A percentile compares a stretch with the other conserved stretches of the same genome.
phyloP scores from a whole-genome alignment of 1,139 yeast species.

The Debaryomycetaceae sp. region DNA sequence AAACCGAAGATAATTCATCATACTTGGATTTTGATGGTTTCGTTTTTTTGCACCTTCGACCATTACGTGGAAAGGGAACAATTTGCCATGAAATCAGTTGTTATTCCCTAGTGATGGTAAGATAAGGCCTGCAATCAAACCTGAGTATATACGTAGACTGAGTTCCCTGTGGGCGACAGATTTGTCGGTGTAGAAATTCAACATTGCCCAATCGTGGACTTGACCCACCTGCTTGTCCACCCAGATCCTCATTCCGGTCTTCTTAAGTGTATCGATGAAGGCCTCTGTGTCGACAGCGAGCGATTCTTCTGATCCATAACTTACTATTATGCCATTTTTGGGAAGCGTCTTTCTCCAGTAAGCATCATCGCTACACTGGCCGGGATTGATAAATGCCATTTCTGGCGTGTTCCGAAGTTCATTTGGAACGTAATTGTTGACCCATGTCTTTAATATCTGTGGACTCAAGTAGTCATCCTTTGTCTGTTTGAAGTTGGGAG shows the following conservation, averaged over 20 bases:
- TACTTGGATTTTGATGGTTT: background rate
- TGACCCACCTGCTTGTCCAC: constrained; percentile 17
- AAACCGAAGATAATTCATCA: background rate
- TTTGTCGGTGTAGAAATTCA: constrained; percentile 27
- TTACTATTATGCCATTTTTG: constrained; percentile 8
- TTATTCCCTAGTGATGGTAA: constrained; percentile 13
- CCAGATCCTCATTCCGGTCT: constrained; percentile 17
- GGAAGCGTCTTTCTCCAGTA: constrained; percentile 4
- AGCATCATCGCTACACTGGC: background rate
- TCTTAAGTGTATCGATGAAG: constrained; percentile 16
- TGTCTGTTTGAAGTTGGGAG: background rate
- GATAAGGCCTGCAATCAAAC: constrained; percentile 8
- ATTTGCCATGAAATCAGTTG: constrained; percentile 1
- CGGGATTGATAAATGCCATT: background rate
- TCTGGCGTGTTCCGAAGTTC: background rate
- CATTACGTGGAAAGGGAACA: too few species aligned
- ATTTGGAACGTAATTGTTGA: background rate
- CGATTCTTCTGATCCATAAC: constrained; percentile 12
- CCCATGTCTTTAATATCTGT: constrained; percentile 1
- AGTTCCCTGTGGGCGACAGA: constrained; percentile 32
- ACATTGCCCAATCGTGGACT: constrained; percentile 30
- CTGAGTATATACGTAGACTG: constrained; percentile 24
- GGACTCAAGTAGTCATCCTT: constrained; percentile 5
- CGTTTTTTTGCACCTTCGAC: background rate
- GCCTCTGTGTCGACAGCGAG: constrained; percentile 26